These are phyloP conservation scores for Acanthamoeba lenticulata DNA, from an alignment of 208 protist species.

Conservation along the genomic window DNA sequence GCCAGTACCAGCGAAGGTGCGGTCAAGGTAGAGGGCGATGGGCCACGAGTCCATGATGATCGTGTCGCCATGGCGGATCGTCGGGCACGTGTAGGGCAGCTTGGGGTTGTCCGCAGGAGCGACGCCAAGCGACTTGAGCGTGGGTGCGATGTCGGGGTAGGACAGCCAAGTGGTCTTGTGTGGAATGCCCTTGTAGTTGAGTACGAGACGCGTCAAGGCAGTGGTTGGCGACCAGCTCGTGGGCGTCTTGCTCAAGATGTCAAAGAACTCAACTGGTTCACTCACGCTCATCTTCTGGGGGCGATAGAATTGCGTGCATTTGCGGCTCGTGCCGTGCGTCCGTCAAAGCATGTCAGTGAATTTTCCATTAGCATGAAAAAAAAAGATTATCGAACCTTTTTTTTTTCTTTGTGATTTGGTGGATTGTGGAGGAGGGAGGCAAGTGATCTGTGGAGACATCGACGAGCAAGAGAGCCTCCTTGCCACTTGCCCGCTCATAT, in stretches of 20 bases:
- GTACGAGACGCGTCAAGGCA: neutral
- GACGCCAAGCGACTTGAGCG: neutral
- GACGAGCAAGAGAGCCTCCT: neutral
- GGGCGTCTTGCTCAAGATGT: neutral
- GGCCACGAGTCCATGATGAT: neutral
- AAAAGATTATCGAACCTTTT: neutral
- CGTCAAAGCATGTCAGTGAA: too few species aligned
- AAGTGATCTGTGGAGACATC: neutral
- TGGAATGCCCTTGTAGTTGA: conserved; percentile 58
- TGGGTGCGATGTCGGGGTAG: conserved; percentile 40
- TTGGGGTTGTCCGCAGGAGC: neutral
- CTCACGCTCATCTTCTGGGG: neutral
- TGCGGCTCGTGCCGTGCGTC: neutral
- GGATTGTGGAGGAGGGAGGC: neutral
- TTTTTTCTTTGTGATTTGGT: neutral
- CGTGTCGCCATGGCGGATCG: neutral
- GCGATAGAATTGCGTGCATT: neutral
- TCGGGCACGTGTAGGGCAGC: neutral
- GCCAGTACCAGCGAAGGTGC: neutral
- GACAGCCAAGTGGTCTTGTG: conserved; percentile 47
- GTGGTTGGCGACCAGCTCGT: conserved; percentile 20
- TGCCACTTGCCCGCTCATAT: too few species aligned
- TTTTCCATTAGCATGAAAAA: too few species aligned
- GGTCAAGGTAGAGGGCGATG: conserved; percentile 37
- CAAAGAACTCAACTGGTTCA: conserved; percentile 28